phyloP scores from a whole-genome alignment of 805 yeast genomes.

The Metschnikowia amazonensis region DNA sequence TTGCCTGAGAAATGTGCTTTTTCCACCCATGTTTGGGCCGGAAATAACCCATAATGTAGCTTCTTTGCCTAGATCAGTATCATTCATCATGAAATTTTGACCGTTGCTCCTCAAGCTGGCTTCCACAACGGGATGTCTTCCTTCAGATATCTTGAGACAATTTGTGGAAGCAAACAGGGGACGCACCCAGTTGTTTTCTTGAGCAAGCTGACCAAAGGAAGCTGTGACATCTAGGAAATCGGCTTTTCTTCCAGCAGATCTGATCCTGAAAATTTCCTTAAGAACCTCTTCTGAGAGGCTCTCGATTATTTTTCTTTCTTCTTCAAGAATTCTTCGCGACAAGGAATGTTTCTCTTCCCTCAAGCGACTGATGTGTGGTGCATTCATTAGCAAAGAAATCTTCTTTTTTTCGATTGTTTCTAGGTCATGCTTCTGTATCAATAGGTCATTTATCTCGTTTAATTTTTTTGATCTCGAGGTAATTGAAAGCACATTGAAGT shows the following conservation, averaged over 20 bases:
- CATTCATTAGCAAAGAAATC: slow-evolving; percentile 43
- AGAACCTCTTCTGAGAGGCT: slow-evolving; percentile 47
- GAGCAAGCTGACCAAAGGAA: slow-evolving; percentile 69
- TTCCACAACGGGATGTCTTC: slow-evolving; percentile 87
- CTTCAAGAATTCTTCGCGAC: slow-evolving; percentile 45
- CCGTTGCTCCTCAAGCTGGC: slow-evolving; percentile 31
- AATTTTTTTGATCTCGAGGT: slow-evolving; percentile 36
- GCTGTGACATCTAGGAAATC: slow-evolving; percentile 71
- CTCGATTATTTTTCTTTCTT: slow-evolving; percentile 54
- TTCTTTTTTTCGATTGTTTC: slow-evolving; percentile 34
- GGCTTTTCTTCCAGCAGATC: slow-evolving; percentile 47
- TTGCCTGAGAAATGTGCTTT: slow-evolving; percentile 48
- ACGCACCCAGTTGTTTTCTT: slow-evolving; percentile 60
- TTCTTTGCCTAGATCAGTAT: slow-evolving; percentile 25
- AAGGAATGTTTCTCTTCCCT: slow-evolving; percentile 50
- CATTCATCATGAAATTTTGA: slow-evolving; percentile 45
- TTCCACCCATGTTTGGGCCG: slow-evolving; percentile 51
- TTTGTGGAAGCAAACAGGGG: slow-evolving; percentile 57
- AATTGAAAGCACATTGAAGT: slow-evolving; percentile 45
- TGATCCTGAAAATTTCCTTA: slow-evolving; percentile 40
- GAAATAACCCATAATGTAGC: slow-evolving; percentile 21
- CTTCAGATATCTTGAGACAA: slow-evolving; percentile 42
- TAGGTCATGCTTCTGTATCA: slow-evolving; percentile 3
- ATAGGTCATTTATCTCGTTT: slow-evolving; percentile 13
- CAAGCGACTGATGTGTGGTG: slow-evolving; percentile 47